Percentiles rank a stretch among this genome's conserved stretches.
These are phyloP conservation scores for Paramecium pentaurelia DNA, from an alignment of 73 alveolate genomes.

Conservation along the genomic window DNA sequence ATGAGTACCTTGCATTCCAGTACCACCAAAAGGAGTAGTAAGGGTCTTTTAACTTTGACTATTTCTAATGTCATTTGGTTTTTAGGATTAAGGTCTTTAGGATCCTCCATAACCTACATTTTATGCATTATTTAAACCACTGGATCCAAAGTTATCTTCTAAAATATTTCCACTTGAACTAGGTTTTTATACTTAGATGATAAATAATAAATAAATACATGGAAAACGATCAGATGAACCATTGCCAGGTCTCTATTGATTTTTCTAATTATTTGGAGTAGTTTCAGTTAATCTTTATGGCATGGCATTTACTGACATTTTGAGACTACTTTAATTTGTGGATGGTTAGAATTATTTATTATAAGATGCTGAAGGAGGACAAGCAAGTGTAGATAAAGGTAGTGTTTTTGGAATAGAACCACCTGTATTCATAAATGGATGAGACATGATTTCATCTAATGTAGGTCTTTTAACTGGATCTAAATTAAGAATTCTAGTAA, in stretches of 20 bases:
- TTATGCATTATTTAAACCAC: background rate
- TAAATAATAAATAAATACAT: background rate
- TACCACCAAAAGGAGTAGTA: conserved; percentile 17
- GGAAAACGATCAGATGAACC: conserved; percentile 45
- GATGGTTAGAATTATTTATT: conserved; percentile 75
- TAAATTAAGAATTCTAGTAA: conserved; percentile 75
- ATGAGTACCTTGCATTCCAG: background rate
- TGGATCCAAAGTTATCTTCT: conserved; percentile 17
- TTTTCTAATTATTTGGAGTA: conserved; percentile 51
- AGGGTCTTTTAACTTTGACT: conserved; percentile 2
- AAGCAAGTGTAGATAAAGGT: conserved; percentile 91
- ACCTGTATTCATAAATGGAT: conserved; percentile 67
- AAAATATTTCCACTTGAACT: conserved; percentile 49
- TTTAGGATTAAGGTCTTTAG: conserved; percentile 5
- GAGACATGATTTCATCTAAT: conserved; percentile 63
- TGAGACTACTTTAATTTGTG: conserved; percentile 57
- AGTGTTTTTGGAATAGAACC: conserved; percentile 90
- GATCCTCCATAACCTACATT: conserved; percentile 7
- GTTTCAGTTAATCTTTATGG: conserved; percentile 45
- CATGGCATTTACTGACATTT: conserved; percentile 33
- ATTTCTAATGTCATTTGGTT: conserved; percentile 45
- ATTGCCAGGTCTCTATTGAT: background rate
- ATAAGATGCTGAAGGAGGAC: conserved; percentile 93
- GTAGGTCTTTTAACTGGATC: conserved; percentile 80
- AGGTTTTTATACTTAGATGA: background rate